Base-by-base conservation (phyloP, 352 stramenopile species). In the Pythium aphanidermatum region DNA sequence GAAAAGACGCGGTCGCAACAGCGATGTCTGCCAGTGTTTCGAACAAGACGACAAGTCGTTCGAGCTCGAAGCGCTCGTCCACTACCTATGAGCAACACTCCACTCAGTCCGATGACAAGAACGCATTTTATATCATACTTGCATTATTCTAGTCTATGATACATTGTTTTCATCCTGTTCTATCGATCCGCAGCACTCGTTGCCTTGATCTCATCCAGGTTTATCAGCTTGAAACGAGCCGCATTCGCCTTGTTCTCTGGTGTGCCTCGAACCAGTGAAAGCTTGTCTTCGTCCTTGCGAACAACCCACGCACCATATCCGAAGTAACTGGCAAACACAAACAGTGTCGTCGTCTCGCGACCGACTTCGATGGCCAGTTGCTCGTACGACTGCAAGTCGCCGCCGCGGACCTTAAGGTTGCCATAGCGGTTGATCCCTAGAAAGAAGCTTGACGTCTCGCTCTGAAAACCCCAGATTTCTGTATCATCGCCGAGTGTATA, bases 381-480 rank as follows among this genome's bases (percentile, higher is more conserved):
- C 45, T 92, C 79, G 55, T 89, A 92, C 27, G 76, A 86, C 19
- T 80, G 64, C 4, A 92, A 58, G 34, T 78, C 74, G 9, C 35
- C 42, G 0, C 74, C 79, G 47, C 58, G 63, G 8, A 89, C 64
- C 47, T 86, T 89, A 1, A 92, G 37, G 12, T 68, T 70, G 17
- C 79, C 79, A 34, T 74, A 82, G 2, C 70, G 70, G 29, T 88
- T 92, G 33, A 92, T 56, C 5, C 79, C 79, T 5, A 92, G 41
- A 50, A 86, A 92, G 7, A 70, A 39, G 43, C 64, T 81, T 2
- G 76, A 76, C 12, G 58, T 68, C 29, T 89, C 79, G 40, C 74
- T 86, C 44, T 86, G 76, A 42, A 92, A 87, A 2, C 79, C 79
- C 76, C 76, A 92, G 2, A 87, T 61, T 26, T 92, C 75, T 1